Conservation (phyloP, 23 red algal species). For the Gracilaria gracilis region DNA sequence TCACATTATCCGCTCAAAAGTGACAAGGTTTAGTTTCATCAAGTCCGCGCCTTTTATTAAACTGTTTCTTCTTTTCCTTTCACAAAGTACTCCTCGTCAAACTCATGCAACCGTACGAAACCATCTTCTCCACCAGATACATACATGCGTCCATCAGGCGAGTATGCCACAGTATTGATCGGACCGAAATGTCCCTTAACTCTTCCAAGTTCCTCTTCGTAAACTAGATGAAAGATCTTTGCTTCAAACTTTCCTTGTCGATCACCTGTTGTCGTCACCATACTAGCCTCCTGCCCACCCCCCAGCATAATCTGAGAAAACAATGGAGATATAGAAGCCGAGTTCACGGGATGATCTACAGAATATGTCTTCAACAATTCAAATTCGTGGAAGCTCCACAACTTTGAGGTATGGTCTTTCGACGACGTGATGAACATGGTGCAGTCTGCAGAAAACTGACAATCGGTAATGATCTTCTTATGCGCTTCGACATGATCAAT, state of each 20-base stretch:
- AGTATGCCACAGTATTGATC: slow-evolving; percentile 95
- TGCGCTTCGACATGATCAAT: slow-evolving; percentile 76
- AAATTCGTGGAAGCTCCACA: slow-evolving; percentile 85
- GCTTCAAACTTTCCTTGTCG: slow-evolving; percentile 89
- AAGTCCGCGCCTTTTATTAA: background rate
- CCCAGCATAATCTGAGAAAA: slow-evolving; percentile 90
- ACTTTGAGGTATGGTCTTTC: slow-evolving; percentile 85
- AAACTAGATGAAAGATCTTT: slow-evolving; percentile 87
- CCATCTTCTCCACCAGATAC: slow-evolving; percentile 96
- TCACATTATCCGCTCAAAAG: background rate
- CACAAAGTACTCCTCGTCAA: slow-evolving; percentile 94
- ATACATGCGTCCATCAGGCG: slow-evolving; percentile 87
- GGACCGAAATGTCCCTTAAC: slow-evolving; percentile 98
- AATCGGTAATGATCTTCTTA: slow-evolving; percentile 78
- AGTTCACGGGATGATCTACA: slow-evolving; percentile 92
- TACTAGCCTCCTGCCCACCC: slow-evolving; percentile 94
- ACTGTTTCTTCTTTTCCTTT: slow-evolving; percentile 69
- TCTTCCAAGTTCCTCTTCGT: slow-evolving; percentile 87
- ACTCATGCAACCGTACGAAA: slow-evolving; percentile 93
- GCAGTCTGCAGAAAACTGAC: slow-evolving; percentile 66
- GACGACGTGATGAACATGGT: slow-evolving; percentile 86
- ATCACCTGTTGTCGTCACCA: slow-evolving; percentile 95
- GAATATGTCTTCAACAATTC: slow-evolving; percentile 80
- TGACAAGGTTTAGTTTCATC: background rate
- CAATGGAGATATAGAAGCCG: slow-evolving; percentile 86